Evolutionary conservation across 306 rosid species (phyloP).

Genomic region (Acacia melanoxylon): DNA sequence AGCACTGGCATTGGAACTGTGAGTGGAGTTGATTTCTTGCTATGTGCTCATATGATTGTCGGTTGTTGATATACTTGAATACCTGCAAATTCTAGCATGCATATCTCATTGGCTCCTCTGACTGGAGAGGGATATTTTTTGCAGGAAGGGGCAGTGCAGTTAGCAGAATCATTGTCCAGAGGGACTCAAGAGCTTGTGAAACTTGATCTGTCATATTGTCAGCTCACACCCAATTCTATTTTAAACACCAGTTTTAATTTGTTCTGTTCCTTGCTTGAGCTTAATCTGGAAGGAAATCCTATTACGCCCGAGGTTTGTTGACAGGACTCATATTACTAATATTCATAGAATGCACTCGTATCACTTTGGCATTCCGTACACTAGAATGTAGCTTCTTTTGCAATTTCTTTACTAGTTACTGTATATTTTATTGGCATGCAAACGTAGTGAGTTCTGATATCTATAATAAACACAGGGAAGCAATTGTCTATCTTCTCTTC

Average conservation of each 20-base stretch:
- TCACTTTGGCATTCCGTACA: constrained; percentile 7
- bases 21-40: constrained; percentile 43
- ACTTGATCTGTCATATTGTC: constrained; percentile 79
- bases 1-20: constrained; percentile 83
- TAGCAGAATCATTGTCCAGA: constrained; percentile 59
- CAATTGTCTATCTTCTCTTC: constrained; percentile 57
- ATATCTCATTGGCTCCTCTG: constrained; percentile 29
- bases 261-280: constrained; percentile 62
- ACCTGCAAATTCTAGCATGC: constrained; percentile 25
- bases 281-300: constrained; percentile 82
- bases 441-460: constrained; percentile 17
- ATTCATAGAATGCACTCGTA: constrained; percentile 24
- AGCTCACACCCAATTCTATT: constrained; percentile 55
- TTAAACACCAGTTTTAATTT: constrained; percentile 37
- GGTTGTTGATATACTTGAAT: neutral
- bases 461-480: constrained; percentile 57
- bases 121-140: constrained; percentile 26
- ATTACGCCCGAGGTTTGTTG: constrained; percentile 67
- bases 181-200: constrained; percentile 63
- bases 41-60: constrained; percentile 16
- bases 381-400: constrained; percentile 19
- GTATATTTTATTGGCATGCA: neutral
- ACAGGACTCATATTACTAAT: constrained; percentile 22
- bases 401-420: constrained; percentile 6
- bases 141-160: constrained; percentile 68